Evolutionary conservation across 2,329 filamentous ascomycete genomes (phyloP).

Genomic region (Colletotrichum truncatum): DNA sequence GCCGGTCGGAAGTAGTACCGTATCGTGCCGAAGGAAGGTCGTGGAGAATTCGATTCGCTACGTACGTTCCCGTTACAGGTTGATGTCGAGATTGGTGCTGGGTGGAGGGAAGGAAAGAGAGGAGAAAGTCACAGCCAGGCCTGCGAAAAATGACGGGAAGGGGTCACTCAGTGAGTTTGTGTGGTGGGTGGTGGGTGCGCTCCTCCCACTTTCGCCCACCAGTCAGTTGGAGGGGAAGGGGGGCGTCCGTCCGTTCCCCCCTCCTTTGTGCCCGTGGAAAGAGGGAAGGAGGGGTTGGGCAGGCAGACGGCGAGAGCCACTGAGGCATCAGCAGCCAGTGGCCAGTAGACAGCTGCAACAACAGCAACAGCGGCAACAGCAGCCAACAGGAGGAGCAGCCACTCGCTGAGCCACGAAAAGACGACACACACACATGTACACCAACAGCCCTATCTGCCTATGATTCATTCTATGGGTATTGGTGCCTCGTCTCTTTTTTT

Average conservation of each 20-base stretch:
- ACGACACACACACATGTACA: too few species aligned
- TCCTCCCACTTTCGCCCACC: background rate
- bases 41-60: constrained; percentile 27
- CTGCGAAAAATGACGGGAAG: constrained; percentile 38
- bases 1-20: constrained; percentile 1
- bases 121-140: constrained; percentile 29
- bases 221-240: background rate
- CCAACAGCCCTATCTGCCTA: too few species aligned
- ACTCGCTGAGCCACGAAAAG: background rate
- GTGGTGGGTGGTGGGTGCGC: background rate
- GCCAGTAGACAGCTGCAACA: too few species aligned
- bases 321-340: too few species aligned
- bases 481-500: too few species aligned
- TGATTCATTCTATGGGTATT: too few species aligned
- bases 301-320: too few species aligned
- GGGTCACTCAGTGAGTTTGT: constrained; percentile 7
- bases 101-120: constrained; percentile 32
- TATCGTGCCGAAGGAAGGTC: constrained; percentile 14
- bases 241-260: background rate
- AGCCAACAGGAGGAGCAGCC: background rate
- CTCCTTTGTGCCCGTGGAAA: background rate
- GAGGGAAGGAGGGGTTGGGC: too few species aligned
- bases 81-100: constrained; percentile 33
- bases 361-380: too few species aligned
- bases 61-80: constrained; percentile 26